These are phyloP conservation scores for Helicocarpus griseus DNA, from an alignment of 2,329 filamentous ascomycete species.

Conservation along the genomic window DNA sequence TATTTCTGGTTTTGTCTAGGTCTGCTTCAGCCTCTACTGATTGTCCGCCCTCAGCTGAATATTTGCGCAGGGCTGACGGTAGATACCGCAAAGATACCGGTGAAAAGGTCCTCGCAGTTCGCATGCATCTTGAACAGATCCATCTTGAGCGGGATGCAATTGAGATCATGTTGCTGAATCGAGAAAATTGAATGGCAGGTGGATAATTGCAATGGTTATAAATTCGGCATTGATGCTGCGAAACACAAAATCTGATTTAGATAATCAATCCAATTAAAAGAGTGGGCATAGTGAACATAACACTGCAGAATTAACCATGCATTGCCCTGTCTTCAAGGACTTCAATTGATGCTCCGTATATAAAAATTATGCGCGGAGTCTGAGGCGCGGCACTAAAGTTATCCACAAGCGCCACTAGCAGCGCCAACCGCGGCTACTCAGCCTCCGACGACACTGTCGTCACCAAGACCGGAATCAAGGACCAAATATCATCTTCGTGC, in stretches of 20 bases:
- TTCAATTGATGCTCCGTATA: neutral
- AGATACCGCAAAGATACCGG: neutral
- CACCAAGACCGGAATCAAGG: neutral
- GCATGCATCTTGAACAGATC: slow-evolving; percentile 10
- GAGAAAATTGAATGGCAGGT: neutral
- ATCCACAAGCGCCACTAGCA: neutral
- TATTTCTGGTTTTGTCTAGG: slow-evolving; percentile 69
- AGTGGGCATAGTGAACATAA: neutral
- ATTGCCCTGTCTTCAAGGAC: neutral
- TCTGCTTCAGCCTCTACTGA: slow-evolving; percentile 15
- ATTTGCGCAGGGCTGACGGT: slow-evolving; percentile 11
- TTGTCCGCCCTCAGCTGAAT: slow-evolving; percentile 19
- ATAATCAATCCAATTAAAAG: neutral
- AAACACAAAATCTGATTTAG: neutral
- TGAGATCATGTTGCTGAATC: slow-evolving; percentile 1
- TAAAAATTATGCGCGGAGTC: neutral
- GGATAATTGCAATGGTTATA: neutral
- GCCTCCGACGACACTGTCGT: neutral
- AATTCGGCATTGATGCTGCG: neutral
- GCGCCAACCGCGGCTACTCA: neutral
- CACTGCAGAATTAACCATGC: neutral
- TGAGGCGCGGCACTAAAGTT: neutral
- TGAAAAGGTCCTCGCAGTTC: neutral
- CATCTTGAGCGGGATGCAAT: slow-evolving; percentile 6
- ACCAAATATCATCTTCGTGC: neutral